Evolutionary conservation across 768 basidiomycete genomes (phyloP), one percentile per base, ranked within the genome.

Genomic region (Hebeloma cylindrosporum): DNA sequence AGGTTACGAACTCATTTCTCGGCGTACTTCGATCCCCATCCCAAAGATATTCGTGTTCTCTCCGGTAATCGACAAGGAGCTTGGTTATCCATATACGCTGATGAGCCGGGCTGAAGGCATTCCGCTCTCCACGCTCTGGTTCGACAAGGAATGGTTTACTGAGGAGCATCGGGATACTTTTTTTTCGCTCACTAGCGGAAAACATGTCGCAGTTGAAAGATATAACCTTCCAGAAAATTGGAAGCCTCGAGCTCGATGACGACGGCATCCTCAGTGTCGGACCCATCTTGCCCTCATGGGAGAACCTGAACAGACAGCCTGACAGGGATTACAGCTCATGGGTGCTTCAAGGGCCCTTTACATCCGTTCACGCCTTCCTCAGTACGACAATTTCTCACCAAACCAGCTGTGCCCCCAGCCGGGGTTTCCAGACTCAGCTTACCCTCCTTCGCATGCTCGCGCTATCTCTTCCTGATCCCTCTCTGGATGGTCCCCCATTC

Each of bases 401-500:
- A 31, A 31, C 17, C 30, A 31, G 30, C 30, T 17, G 13, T 17
- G 8, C 30, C 17, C 3, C 30, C 8, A 8, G 30, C 30, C n/a
- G n/a, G n/a, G 30, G 7, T n/a, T 3, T 5, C 30, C 13, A 17
- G 17, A 17, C 30, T 31, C 3, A 13, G 3, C 30, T 31, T 13
- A 17, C 7, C 22, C 5, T 21, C 21, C 40, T 41, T 29, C 40
- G 40, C 16, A 17, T 41, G 14, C 20, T 41, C 6, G 40, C 40
- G 13, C 26, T n/a, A 1, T 39, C 46, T 44, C 21, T 62, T 5
- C 51, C 53, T 2, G 45, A 59, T 44, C 5, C 20, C 7, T 42
- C 50, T n/a, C 45, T 57, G 33, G 58, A 58, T n/a, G 58, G 54
- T 20, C 51, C 56, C 18, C 60, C 56, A 9, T 63, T 60, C 42